A percentile compares a stretch with the other conserved stretches of the same genome.
These are phyloP conservation scores for Mycena citricolor DNA, from an alignment of 1,284 basidiomycete species.

Conservation along the genomic window DNA sequence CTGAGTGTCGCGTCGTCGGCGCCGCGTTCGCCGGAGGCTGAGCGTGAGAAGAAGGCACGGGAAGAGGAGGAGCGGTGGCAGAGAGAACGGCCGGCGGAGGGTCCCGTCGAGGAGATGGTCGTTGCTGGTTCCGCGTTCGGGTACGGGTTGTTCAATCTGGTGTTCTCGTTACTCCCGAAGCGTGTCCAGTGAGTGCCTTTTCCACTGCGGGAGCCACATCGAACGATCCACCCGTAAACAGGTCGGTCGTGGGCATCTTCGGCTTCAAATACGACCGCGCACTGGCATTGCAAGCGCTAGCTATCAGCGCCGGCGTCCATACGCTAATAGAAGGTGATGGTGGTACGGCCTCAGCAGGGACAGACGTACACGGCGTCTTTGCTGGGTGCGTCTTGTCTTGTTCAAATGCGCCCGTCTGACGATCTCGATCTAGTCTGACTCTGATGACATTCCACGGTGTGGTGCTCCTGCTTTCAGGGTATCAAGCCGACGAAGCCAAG, in stretches of 20 bases:
- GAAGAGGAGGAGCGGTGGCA: slow-evolving; percentile 25
- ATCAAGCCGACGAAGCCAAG: slow-evolving; percentile 67
- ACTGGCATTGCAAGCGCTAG: slow-evolving; percentile 64
- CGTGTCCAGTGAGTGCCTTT: slow-evolving; percentile 54
- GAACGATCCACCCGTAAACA: slow-evolving; percentile 28
- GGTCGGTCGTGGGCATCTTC: slow-evolving; percentile 67
- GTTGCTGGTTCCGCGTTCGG: slow-evolving; percentile 75
- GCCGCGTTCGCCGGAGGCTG: not conserved
- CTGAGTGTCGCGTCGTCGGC: slow-evolving; percentile 10
- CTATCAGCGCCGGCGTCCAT: slow-evolving; percentile 27
- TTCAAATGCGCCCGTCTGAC: not conserved
- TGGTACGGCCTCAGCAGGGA: not conserved
- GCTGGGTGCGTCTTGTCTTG: slow-evolving; percentile 51
- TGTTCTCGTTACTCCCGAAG: slow-evolving; percentile 72
- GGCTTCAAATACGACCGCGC: slow-evolving; percentile 72
- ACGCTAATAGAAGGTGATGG: not conserved
- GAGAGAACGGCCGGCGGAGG: slow-evolving; percentile 37
- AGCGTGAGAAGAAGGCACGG: not conserved
- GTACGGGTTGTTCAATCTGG: slow-evolving; percentile 73
- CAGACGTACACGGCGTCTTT: slow-evolving; percentile 73
- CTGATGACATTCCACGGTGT: slow-evolving; percentile 78
- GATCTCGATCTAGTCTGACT: slow-evolving; percentile 49
- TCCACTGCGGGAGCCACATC: no score
- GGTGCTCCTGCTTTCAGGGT: slow-evolving; percentile 67
- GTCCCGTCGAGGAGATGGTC: slow-evolving; percentile 68